Base-by-base conservation (phyloP, 2,329 filamentous ascomycete genomes). In the Didymella segeticola region DNA sequence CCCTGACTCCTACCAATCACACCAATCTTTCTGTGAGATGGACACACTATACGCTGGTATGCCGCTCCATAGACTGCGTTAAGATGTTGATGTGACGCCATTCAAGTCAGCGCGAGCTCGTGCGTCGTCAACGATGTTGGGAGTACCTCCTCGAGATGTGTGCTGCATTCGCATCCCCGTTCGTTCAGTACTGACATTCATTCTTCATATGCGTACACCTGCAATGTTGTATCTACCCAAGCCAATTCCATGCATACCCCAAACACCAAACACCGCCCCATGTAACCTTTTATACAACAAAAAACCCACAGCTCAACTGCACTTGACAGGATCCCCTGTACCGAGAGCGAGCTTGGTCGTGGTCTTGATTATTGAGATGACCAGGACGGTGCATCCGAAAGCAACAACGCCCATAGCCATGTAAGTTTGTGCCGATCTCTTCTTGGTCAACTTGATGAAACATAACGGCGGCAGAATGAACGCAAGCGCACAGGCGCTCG, bases 391-490 rank as follows among this genome's bases (percentile, higher is more conserved):
- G 47, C 83, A 80, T 4, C 93, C 93, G 80, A 97, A 97, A 11
- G 76, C 85, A 54, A 93, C 90, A 58, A 85, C 86, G n/a, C 86
- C 81, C 39, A 82, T 86, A 22, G 86, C 85, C 11, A 90, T 87
- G 56, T 91, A 83, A 57, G 89, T 91, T 72, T 84, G 87, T 82
- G 87, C 89, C 68, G 85, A 88, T 63, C 87, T 80, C 54, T 86
- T 92, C 53, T 87, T 92, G 63, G 90, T 93, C 56, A 99, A 80
- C 78, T 96, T 96, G 70, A 99, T 89, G 75, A 95, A 99, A 77
- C 95, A 99, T 50, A 98, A 79, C 22, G 95, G 95, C 57, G 95
- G 95, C 56, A 99, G 79, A 42, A 99, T 96, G 72, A 98, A 99
- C 0, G 95, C 95, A 74, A 99, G 83, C 6, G 91, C 92, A 65